These are phyloP conservation scores for Rubia peregrina DNA, from an alignment of 305 asterid species.

Conservation along the genomic window DNA sequence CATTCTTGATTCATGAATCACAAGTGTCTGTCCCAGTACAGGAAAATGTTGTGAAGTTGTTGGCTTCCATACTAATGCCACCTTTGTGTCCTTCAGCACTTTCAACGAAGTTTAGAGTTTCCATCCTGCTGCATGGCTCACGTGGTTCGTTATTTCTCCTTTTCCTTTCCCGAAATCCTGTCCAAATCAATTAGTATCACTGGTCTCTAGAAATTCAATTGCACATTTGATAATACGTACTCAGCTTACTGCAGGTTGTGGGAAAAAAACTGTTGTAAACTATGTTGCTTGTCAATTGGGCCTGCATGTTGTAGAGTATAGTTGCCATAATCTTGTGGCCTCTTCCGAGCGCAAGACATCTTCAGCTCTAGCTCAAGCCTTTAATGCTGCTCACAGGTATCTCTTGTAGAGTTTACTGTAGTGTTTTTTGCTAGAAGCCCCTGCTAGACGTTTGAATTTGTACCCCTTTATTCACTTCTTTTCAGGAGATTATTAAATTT, in stretches of 20 bases:
- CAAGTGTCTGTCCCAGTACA: constrained; percentile 52
- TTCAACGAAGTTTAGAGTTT: constrained; percentile 77
- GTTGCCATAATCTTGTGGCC: constrained; percentile 67
- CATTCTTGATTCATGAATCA: constrained; percentile 43
- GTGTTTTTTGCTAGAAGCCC: neutral
- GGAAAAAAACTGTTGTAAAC: constrained; percentile 79
- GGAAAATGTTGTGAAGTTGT: constrained; percentile 42
- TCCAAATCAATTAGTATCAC: neutral
- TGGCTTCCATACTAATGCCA: constrained; percentile 81
- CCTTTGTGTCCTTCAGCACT: constrained; percentile 75
- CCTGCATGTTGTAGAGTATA: constrained; percentile 84
- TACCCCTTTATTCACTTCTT: neutral
- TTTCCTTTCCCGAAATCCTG: constrained; percentile 4
- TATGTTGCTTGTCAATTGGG: constrained; percentile 81
- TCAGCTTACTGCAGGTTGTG: constrained; percentile 56
- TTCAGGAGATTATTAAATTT: neutral
- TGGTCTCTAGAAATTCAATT: neutral
- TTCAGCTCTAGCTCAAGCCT: constrained; percentile 79
- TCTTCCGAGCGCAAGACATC: constrained; percentile 82
- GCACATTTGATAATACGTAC: constrained; percentile 19
- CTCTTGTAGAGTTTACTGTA: constrained; percentile 7
- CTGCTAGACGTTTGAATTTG: neutral
- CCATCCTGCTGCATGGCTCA: constrained; percentile 68
- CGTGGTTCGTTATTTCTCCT: constrained; percentile 45
- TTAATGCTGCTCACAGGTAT: constrained; percentile 72